These are phyloP conservation scores for Colletotrichum godetiae DNA, from an alignment of 2,329 filamentous ascomycete species.

Conservation along the genomic window DNA sequence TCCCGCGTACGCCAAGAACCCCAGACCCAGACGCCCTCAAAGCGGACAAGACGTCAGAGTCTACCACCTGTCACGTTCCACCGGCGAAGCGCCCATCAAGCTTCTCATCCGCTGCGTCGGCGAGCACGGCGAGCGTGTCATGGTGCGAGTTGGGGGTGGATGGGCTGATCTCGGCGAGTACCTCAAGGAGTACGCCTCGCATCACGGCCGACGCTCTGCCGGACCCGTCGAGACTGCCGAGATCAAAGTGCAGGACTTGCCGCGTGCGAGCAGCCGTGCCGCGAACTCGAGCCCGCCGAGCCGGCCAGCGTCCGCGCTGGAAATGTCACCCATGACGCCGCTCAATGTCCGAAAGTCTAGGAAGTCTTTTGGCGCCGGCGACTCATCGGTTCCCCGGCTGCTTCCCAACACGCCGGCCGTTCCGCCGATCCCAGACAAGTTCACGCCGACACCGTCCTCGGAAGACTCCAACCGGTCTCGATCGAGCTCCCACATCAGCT, in stretches of 20 bases:
- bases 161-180: slow-evolving; percentile 98
- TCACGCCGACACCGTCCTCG: slow-evolving; percentile 58
- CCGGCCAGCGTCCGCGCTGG: slow-evolving; percentile 49
- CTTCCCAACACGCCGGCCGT: slow-evolving; percentile 57
- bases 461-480: slow-evolving; percentile 59
- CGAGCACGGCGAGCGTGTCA: slow-evolving; percentile 89
- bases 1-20: slow-evolving; percentile 64
- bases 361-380: slow-evolving; percentile 54
- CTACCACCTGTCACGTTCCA: slow-evolving; percentile 89
- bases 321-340: slow-evolving; percentile 57
- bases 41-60: slow-evolving; percentile 84
- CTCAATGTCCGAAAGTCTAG: slow-evolving; percentile 67
- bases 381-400: slow-evolving; percentile 39
- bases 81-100: slow-evolving; percentile 89
- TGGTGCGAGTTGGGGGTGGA: slow-evolving; percentile 98
- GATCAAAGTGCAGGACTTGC: slow-evolving; percentile 68
- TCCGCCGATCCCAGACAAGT: slow-evolving; percentile 44
- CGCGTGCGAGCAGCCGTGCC: slow-evolving; percentile 41
- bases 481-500: slow-evolving; percentile 65
- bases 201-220: slow-evolving; percentile 81
- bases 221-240: slow-evolving; percentile 56
- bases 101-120: slow-evolving; percentile 94
- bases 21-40: slow-evolving; percentile 59
- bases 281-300: slow-evolving; percentile 47
- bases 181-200: slow-evolving; percentile 89